phyloP scores from a whole-genome alignment of 1,284 basidiomycete genomes.

The Cutaneotrichosporon spelunceum region DNA sequence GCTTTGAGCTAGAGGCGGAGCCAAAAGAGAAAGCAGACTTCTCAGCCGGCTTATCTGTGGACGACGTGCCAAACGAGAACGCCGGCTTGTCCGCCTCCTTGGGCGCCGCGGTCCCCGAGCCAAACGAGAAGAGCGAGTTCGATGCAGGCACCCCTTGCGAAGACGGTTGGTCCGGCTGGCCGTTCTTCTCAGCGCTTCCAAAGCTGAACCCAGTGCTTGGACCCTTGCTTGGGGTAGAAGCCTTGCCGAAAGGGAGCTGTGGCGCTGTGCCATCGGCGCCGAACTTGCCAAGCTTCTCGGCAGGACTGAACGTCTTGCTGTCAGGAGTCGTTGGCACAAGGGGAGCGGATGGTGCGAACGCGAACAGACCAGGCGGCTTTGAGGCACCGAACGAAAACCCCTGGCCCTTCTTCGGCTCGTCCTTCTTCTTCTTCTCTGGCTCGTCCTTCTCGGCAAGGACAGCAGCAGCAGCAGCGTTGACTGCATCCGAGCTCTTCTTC shows the following conservation, averaged over 20 bases:
- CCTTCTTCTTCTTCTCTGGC: constrained; percentile 13
- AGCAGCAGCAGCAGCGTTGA: constrained; percentile 37
- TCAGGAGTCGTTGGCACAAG: constrained; percentile 39
- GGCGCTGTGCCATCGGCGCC: constrained; percentile 41
- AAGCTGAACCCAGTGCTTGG: constrained; percentile 8
- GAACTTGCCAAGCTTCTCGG: constrained; percentile 44
- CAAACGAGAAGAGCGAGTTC: neutral
- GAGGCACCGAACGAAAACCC: constrained; percentile 24
- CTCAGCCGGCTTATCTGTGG: constrained; percentile 2
- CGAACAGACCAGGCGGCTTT: constrained; percentile 29
- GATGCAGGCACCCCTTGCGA: constrained; percentile 5
- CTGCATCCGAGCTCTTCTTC: constrained; percentile 36
- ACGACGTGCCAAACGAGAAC: constrained; percentile 12
- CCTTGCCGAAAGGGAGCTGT: constrained; percentile 39
- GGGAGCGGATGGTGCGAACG: constrained; percentile 41
- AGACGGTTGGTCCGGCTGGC: constrained; percentile 9
- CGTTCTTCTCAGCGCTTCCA: neutral
- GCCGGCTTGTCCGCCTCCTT: neutral
- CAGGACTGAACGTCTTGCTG: constrained; percentile 37
- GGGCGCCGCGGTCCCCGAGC: neutral
- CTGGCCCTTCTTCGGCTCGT: constrained; percentile 10
- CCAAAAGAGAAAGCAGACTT: constrained; percentile 13
- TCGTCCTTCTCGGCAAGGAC: constrained; percentile 35
- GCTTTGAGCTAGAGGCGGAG: constrained; percentile 1
- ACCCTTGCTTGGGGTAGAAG: constrained; percentile 16